A percentile compares a stretch with the other conserved stretches of the same genome.
phyloP scores from a whole-genome alignment of 306 rosid genomes.

The Acacia melanoxylon region DNA sequence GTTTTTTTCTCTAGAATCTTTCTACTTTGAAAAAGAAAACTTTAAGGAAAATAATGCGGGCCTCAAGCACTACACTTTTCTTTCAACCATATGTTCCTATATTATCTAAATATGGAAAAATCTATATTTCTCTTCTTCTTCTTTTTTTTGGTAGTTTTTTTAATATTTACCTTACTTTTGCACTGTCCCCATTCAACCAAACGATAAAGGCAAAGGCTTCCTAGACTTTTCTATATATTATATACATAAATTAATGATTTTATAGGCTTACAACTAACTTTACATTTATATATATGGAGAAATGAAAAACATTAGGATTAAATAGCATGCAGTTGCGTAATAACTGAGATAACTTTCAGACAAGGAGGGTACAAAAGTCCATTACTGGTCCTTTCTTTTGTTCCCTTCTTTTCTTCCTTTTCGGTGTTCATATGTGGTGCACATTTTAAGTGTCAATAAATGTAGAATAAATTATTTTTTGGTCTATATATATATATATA shows the following conservation, averaged over 20 bases:
- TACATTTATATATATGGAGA: neutral
- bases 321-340: neutral
- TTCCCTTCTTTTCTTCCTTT: neutral
- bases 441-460: neutral
- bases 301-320: neutral
- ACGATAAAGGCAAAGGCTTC: neutral
- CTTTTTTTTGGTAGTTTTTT: no score
- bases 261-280: neutral
- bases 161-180: neutral
- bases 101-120: neutral
- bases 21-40: neutral
- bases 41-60: neutral
- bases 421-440: neutral
- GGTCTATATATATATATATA: no score
- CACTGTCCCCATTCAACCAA: neutral
- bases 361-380: neutral
- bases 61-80: neutral
- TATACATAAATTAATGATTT: neutral
- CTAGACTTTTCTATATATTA: neutral
- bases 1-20: neutral
- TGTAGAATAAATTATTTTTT: neutral
- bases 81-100: neutral
- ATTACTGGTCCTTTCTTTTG: neutral
- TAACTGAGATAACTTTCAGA: neutral
- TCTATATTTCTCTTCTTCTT: neutral